Evolutionary conservation across 306 rosid species (phyloP), one percentile per base, ranked within the genome.

Genomic region (Comarum palustre): DNA sequence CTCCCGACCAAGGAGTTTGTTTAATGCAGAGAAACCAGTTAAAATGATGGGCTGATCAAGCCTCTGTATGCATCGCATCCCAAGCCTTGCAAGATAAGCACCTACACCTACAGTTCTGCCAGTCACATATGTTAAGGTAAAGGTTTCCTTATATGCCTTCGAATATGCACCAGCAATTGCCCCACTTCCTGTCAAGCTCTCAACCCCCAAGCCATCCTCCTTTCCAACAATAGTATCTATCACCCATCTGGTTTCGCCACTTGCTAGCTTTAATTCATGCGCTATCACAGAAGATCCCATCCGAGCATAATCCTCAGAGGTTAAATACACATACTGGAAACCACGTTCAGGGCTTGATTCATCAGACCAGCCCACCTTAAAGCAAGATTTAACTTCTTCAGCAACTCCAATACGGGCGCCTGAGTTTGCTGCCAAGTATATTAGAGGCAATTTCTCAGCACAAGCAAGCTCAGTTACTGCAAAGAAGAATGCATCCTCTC

Each of bases 61-160:
- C 82, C 97, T 89, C 79, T 94, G 97, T 80, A 94, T 89, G 84
- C 98, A 94, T 74, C 98, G 88, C 98, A 91, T 94, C 74, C 98
- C 98, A 77, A 94, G 96, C 76, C 97, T 89, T 57, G 98, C 97
- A 87, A 94, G 96, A 87, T 94, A 94, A 85, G 98, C 98, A 55
- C 98, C 98, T 9, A 94, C 91, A 50, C 98, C 98, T 73, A 94
- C 97, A 20, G 98, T 94, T 83, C 98, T 89, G 11, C 98, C 98
- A 29, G 96, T 88, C 82, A 94, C 98, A 59, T 91, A 95, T 63
- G 98, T 94, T 71, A 94, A 82, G 45, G 98, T 94, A 75, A 94
- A 94, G 17, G 97, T 94, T 87, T 94, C 98, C 75, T 78, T 79
- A 81, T 89, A 94, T 70, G 98, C 98, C 86, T 87, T 89, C 34